These are phyloP conservation scores for Daldinia sp. DNA, from an alignment of 2,329 filamentous ascomycete genomes.

Conservation along the genomic window DNA sequence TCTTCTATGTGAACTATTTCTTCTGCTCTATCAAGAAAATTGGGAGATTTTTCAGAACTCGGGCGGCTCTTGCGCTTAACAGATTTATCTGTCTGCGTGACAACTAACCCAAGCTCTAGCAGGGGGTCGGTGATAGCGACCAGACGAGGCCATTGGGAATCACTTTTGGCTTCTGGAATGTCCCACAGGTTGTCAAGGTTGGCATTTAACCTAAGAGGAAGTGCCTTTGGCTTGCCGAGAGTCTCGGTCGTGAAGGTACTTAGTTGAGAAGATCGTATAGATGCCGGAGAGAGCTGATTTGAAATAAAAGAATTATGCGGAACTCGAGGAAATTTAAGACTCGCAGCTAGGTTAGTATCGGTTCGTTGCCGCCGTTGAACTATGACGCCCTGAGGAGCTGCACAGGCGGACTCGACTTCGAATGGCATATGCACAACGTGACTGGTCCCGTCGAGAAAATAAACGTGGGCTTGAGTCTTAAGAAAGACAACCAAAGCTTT, in stretches of 20 bases:
- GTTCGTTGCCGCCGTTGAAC: conserved; percentile 79
- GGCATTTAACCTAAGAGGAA: conserved; percentile 60
- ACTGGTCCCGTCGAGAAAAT: conserved; percentile 86
- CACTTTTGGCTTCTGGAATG: conserved; percentile 58
- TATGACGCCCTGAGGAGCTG: conserved; percentile 82
- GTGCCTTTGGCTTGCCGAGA: conserved; percentile 62
- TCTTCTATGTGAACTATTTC: conserved; percentile 85
- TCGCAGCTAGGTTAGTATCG: conserved; percentile 59
- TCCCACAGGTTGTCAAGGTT: conserved; percentile 68
- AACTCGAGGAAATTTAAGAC: conserved; percentile 66
- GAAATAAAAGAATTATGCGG: conserved; percentile 87
- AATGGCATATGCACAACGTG: conserved; percentile 95
- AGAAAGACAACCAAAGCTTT: conserved; percentile 89
- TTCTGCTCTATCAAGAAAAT: conserved; percentile 76
- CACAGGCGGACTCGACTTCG: conserved; percentile 86
- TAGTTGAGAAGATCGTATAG: conserved; percentile 57
- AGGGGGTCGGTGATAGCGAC: conserved; percentile 88
- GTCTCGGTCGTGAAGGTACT: conserved; percentile 65
- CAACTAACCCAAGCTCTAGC: conserved; percentile 83
- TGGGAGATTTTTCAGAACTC: conserved; percentile 52
- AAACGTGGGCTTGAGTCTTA: conserved; percentile 91
- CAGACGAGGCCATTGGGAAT: conserved; percentile 74
- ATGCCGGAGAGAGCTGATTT: conserved; percentile 62
- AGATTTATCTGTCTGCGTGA: conserved; percentile 62
- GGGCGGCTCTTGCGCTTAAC: conserved; percentile 50